Conservation (phyloP, 306 rosid species). For the Acacia melanoxylon region DNA sequence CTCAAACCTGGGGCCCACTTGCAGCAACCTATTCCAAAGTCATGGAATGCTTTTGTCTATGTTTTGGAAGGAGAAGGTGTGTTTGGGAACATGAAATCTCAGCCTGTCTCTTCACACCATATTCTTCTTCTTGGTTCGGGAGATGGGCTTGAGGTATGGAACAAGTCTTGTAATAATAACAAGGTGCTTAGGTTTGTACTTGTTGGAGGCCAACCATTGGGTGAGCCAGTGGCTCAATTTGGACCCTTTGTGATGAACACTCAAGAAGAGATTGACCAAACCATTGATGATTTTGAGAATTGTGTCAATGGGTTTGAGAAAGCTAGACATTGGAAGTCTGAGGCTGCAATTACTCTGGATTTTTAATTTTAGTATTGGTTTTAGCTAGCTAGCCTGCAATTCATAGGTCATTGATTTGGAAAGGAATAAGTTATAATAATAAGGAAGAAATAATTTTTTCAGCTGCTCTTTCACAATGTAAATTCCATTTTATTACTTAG, state of each 20-base stretch:
- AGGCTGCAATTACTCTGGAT: conserved; percentile 44
- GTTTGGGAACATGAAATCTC: conserved; percentile 56
- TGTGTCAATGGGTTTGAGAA: conserved; percentile 88
- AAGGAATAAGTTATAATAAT: background rate
- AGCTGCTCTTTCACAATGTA: background rate
- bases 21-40: conserved; percentile 65
- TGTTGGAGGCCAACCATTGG: conserved; percentile 85
- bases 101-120: conserved; percentile 56
- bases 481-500: conserved; percentile 13
- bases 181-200: conserved; percentile 70
- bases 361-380: conserved; percentile 17
- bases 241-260: conserved; percentile 99
- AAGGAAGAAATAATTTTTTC: background rate
- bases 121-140: conserved; percentile 85
- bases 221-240: conserved; percentile 75
- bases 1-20: conserved; percentile 77
- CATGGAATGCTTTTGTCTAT: conserved; percentile 92
- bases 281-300: conserved; percentile 86
- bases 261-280: conserved; percentile 83
- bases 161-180: conserved; percentile 53
- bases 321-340: conserved; percentile 88
- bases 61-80: conserved; percentile 88
- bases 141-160: conserved; percentile 85
- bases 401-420: background rate
- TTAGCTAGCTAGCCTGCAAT: background rate